Conservation (phyloP, 305 asterid genomes). For the Solanum aculeatissimum region DNA sequence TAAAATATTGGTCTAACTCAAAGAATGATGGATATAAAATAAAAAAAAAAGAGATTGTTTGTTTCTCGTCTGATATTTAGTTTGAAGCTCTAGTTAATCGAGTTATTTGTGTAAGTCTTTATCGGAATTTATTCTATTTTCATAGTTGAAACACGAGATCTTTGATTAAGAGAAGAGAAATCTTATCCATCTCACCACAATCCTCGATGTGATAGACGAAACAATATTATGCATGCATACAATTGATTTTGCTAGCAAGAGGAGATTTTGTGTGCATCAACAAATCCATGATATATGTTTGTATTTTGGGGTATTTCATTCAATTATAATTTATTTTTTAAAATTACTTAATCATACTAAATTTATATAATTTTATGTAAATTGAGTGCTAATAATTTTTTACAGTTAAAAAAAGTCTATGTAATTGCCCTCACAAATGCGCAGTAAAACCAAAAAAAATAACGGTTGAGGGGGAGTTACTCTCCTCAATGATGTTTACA, state of each 20-base stretch:
- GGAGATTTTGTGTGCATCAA: neutral
- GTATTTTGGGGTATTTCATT: neutral
- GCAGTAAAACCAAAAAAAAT: neutral
- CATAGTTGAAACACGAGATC: rapidly evolving
- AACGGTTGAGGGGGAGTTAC: too few species aligned
- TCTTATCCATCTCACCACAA: neutral
- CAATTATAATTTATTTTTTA: neutral
- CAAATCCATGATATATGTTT: neutral
- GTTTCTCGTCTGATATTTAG: neutral
- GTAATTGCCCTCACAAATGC: neutral
- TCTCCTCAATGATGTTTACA: too few species aligned
- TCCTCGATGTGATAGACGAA: neutral
- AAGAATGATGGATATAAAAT: neutral
- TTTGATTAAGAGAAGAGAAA: neutral
- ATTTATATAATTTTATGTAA: too few species aligned
- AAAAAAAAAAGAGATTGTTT: too few species aligned
- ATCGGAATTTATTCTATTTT: neutral
- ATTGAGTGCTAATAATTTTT: neutral
- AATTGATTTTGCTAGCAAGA: neutral
- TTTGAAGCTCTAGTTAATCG: neutral
- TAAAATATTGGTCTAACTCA: neutral
- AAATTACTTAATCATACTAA: neutral
- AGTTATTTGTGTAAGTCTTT: neutral
- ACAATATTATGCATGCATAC: neutral
- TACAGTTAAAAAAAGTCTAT: neutral